Base-by-base conservation (phyloP, 2,329 filamentous ascomycete species). In the Hymenotorrendiella dingleyae region DNA sequence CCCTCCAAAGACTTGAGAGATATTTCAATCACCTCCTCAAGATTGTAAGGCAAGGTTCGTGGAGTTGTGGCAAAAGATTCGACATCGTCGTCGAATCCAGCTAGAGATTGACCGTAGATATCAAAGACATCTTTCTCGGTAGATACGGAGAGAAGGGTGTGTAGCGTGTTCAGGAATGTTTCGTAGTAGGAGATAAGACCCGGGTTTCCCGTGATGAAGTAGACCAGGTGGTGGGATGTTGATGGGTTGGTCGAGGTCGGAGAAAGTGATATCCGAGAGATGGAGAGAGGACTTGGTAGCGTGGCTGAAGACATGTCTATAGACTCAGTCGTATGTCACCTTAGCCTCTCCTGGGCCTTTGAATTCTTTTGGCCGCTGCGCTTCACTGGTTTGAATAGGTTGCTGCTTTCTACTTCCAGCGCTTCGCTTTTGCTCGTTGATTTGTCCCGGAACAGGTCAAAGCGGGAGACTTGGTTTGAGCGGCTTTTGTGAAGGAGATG, bases 121-220 rank as follows among this genome's bases (percentile, higher is more conserved):
- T 80, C 71, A 55, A 50, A 57, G 6, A 44, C 33, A 30, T 49
- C 30, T 17, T 33, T 35, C 6, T 47, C 19, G 14, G 42, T 42
- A n/a, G 28, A 21, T 35, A 29, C 4, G 49, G 73, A 66, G 10
- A 87, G 64, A 10, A 78, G 63, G 1, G 63, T 59, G 34, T 78
- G 69, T 2, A 89, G 65, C 11, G 71, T 67, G 0, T 67, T 67
- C 9, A 89, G 68, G 62, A 88, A 91, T 27, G 75, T 70, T 44
- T 65, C 67, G 63, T 91, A 91, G 70, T 86, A 91, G 43, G 73
- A 76, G 38, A 89, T 74, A 14, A 88, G 69, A 4, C 86, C 86
- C 4, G 86, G 86, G 52, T 91, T 91, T 16, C 86, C 86, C 21
- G 82, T 77, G 29, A 91, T 71, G 62, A 86, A 83, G 66, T 80